Evolutionary conservation across 768 basidiomycete genomes (phyloP).

Genomic region (Coprinellus micaceus): DNA sequence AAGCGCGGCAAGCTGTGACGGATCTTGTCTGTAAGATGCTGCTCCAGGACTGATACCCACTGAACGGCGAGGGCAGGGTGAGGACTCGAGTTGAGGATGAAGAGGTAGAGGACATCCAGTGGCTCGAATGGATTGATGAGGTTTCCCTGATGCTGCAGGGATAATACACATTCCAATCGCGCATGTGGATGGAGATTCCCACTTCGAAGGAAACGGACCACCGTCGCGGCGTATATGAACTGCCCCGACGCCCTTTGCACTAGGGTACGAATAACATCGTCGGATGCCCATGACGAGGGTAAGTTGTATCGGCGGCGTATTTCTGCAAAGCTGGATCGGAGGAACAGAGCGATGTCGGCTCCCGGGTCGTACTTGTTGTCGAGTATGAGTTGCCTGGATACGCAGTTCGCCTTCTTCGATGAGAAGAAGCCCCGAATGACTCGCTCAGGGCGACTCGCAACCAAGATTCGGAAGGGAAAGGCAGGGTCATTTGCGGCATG

Average conservation of each 20-base stretch:
- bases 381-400: neutral
- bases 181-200: neutral
- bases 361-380: neutral
- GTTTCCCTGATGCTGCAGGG: neutral
- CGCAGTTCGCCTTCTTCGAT: neutral
- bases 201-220: slow-evolving; percentile 17
- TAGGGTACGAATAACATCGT: slow-evolving; percentile 9
- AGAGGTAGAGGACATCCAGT: slow-evolving; percentile 5
- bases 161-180: neutral
- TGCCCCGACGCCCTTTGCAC: slow-evolving; percentile 21
- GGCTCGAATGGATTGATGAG: neutral
- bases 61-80: neutral
- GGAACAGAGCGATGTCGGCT: neutral
- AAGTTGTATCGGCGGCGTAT: neutral
- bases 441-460: slow-evolving; percentile 11
- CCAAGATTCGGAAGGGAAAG: slow-evolving; percentile 4
- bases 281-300: slow-evolving; percentile 3
- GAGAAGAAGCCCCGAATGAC: neutral
- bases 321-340: neutral
- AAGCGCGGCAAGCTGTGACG: too few species aligned
- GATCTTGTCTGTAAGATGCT: too few species aligned
- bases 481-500: neutral
- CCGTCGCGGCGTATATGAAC: slow-evolving; percentile 26
- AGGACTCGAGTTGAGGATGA: neutral
- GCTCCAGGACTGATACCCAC: neutral